Evolutionary conservation across 768 basidiomycete genomes (phyloP).

Genomic region (Amanita pallidorosea): DNA sequence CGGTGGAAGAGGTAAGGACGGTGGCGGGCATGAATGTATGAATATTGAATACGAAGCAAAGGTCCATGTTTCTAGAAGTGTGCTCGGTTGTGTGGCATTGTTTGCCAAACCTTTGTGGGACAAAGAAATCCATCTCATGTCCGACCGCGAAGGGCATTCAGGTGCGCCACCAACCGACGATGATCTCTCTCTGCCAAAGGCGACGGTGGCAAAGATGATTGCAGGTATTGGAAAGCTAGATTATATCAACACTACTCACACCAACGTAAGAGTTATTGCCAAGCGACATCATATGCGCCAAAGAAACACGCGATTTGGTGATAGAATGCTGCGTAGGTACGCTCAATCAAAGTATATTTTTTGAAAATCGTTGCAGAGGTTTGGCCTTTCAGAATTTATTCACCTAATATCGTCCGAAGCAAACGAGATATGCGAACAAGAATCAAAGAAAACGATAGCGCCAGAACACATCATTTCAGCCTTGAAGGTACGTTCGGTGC

Average conservation of each 20-base stretch:
- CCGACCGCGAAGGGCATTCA: constrained; percentile 77
- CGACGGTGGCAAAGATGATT: constrained; percentile 97
- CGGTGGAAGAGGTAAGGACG: too few species aligned
- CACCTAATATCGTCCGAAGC: constrained; percentile 95
- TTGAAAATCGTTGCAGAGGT: background rate
- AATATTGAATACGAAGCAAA: too few species aligned
- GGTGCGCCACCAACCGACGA: constrained; percentile 67
- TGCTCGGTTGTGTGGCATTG: background rate
- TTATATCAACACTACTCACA: constrained; percentile 6
- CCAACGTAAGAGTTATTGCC: constrained; percentile 72
- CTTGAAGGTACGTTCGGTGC: constrained; percentile 52
- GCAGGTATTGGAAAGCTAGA: constrained; percentile 42
- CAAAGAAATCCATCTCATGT: constrained; percentile 40
- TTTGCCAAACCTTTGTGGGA: background rate
- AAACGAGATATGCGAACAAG: constrained; percentile 96
- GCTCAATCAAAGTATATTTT: constrained; percentile 21
- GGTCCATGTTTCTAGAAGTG: too few species aligned
- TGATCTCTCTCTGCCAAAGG: constrained; percentile 91
- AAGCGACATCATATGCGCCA: constrained; percentile 77
- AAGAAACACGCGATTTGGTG: constrained; percentile 94
- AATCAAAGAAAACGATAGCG: constrained; percentile 97
- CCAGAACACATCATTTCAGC: constrained; percentile 95
- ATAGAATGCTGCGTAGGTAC: constrained; percentile 99
- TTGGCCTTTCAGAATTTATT: constrained; percentile 73
- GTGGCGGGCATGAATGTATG: too few species aligned